Percentiles rank a stretch among this genome's conserved stretches.
phyloP scores from a whole-genome alignment of 108 stramenopile genomes.

The Stephanodiscus triporus region DNA sequence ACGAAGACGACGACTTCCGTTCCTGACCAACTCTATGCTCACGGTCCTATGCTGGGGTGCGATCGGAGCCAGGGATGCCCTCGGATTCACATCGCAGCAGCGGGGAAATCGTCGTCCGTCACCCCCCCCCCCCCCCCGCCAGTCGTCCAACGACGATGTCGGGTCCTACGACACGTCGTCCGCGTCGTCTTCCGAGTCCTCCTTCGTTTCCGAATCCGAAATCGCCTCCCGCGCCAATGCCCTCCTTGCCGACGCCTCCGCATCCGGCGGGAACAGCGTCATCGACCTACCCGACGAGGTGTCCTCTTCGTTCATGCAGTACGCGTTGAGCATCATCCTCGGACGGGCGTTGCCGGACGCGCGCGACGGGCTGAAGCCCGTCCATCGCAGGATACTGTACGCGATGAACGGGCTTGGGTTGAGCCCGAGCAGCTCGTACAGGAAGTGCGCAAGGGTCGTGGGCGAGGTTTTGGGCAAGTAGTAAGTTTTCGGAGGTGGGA shows the following conservation, averaged over 20 bases:
- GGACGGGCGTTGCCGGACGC: constrained; percentile 96
- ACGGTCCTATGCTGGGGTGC: neutral
- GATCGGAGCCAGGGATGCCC: neutral
- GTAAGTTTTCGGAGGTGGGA: constrained; percentile 13
- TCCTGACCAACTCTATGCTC: neutral
- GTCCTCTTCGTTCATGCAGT: constrained; percentile 86
- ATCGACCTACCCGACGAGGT: constrained; percentile 81
- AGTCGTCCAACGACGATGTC: constrained; percentile 28
- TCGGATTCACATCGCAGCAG: neutral
- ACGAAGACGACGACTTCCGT: neutral
- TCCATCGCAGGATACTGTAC: constrained; percentile 95
- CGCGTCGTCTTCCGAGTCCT: neutral
- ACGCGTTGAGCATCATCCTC: constrained; percentile 93
- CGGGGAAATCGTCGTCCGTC: neutral
- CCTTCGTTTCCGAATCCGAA: constrained; percentile 35
- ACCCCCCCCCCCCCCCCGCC: neutral
- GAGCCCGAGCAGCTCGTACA: constrained; percentile 67
- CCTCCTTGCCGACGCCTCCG: constrained; percentile 11
- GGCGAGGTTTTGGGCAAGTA: constrained; percentile 95
- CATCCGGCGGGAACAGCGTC: neutral
- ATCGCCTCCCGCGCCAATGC: constrained; percentile 46
- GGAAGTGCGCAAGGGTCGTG: constrained; percentile 98
- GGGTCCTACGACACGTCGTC: constrained; percentile 34
- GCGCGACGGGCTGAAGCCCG: constrained; percentile 96
- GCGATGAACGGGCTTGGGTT: constrained; percentile 91